phyloP scores from a whole-genome alignment of 305 asterid genomes.

The Fraxinus floribunda region DNA sequence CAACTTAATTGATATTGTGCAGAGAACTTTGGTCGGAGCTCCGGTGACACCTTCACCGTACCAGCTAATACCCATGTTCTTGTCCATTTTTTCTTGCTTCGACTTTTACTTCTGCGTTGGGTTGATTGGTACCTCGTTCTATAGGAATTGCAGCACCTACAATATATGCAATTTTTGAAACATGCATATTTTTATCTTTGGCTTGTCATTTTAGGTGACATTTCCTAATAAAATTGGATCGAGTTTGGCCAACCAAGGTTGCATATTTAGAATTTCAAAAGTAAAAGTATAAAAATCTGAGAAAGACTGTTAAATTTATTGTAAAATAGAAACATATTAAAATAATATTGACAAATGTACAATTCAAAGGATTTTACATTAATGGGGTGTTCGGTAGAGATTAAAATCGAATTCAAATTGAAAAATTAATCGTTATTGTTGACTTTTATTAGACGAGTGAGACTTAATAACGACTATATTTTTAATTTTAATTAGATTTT shows the following conservation, averaged over 20 bases:
- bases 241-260: not conserved
- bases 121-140: not conserved
- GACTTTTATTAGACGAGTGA: too few relatives aligned
- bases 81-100: not conserved
- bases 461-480: too few relatives aligned
- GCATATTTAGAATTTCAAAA: not conserved
- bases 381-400: too few relatives aligned
- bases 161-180: not conserved
- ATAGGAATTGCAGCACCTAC: not conserved
- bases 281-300: not conserved
- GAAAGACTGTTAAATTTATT: not conserved
- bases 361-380: not conserved
- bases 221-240: not conserved
- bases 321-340: not conserved
- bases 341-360: not conserved
- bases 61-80: not conserved
- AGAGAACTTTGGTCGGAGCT: too few relatives aligned
- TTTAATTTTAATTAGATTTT: too few relatives aligned
- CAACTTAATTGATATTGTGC: not conserved
- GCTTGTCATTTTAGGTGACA: not conserved
- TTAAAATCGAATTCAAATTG: too few relatives aligned
- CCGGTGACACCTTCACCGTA: too few relatives aligned
- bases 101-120: not conserved
- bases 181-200: not conserved
- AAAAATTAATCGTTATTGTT: too few relatives aligned